A percentile compares a stretch with the other conserved stretches of the same genome.
These are phyloP conservation scores for Adansonia grandidieri DNA, from an alignment of 441 rosid species.

Conservation along the genomic window DNA sequence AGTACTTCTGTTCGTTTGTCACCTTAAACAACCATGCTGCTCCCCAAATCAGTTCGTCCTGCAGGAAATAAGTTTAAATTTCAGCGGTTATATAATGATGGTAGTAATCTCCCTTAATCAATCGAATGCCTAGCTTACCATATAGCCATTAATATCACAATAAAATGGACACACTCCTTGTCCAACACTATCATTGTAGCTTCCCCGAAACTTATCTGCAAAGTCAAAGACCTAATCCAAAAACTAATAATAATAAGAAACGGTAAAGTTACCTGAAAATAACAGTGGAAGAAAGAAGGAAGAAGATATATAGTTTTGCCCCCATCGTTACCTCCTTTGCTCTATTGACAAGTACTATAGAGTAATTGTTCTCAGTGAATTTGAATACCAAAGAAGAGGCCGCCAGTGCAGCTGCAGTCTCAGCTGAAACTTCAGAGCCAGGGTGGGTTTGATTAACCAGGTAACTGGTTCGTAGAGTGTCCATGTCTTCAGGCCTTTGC, in stretches of 20 bases:
- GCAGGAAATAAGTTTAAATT: neutral
- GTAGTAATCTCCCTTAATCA: neutral
- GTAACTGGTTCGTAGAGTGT: slow-evolving; percentile 48
- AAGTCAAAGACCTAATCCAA: slow-evolving; percentile 41
- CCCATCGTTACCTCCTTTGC: slow-evolving; percentile 21
- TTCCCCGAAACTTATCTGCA: slow-evolving; percentile 39
- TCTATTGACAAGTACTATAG: slow-evolving; percentile 31
- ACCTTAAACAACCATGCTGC: slow-evolving; percentile 47
- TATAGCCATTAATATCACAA: slow-evolving; percentile 36
- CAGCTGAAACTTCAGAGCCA: slow-evolving; percentile 50
- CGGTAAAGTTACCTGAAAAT: neutral
- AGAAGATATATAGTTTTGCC: too few relatives aligned
- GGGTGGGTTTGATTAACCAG: slow-evolving; percentile 39
- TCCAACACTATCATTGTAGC: slow-evolving; percentile 33
- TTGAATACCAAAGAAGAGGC: slow-evolving; percentile 47
- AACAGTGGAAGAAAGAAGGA: neutral
- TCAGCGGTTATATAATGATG: neutral
- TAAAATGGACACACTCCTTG: slow-evolving; percentile 45
- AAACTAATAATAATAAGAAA: neutral
- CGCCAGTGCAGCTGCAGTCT: slow-evolving; percentile 51
- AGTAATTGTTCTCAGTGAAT: slow-evolving; percentile 9
- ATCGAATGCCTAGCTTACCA: slow-evolving; percentile 28
- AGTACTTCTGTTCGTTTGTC: slow-evolving; percentile 31
- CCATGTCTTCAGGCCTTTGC: slow-evolving; percentile 56
- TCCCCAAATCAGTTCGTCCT: slow-evolving; percentile 53